Percentiles rank a stretch among this genome's conserved stretches.
Conservation (phyloP, 139 green algal genomes). For the Trebouxia sp. region DNA sequence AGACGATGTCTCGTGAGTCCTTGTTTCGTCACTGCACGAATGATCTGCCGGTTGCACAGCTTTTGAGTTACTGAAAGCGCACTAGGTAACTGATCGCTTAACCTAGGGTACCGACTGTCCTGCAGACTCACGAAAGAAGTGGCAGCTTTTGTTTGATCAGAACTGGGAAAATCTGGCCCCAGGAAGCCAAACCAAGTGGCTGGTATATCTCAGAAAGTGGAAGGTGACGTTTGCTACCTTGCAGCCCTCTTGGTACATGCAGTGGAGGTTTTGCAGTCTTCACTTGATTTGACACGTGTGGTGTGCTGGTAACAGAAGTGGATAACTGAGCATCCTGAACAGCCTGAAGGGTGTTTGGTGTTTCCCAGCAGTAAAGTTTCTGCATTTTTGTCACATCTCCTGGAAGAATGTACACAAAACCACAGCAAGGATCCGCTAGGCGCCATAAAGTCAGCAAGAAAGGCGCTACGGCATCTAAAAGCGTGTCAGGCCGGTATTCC, state of each 20-base stretch:
- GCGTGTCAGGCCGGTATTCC: constrained; percentile 13
- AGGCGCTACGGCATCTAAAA: constrained; percentile 20
- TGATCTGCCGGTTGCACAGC: neutral
- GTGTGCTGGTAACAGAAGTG: neutral
- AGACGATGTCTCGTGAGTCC: neutral
- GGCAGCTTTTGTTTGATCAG: neutral
- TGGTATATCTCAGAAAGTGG: constrained; percentile 5
- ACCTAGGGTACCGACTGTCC: neutral
- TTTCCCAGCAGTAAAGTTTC: constrained; percentile 25
- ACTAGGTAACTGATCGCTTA: neutral
- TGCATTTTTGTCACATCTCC: constrained; percentile 2
- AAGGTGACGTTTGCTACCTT: constrained; percentile 17
- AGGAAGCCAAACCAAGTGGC: neutral
- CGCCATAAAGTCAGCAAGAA: constrained; percentile 16
- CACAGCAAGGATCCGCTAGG: constrained; percentile 22
- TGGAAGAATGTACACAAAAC: constrained; percentile 2
- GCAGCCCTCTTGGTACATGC: no score
- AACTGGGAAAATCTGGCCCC: neutral
- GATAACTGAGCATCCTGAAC: constrained; percentile 9
- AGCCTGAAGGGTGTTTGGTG: constrained; percentile 19
- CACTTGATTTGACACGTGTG: neutral
- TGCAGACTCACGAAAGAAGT: neutral
- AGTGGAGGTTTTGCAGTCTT: no score
- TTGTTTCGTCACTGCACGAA: neutral
- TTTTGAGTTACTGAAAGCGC: no score